Percentiles rank a stretch among this genome's conserved stretches.
phyloP scores from a whole-genome alignment of 208 protist species.

The Trypanosoma cruzi region DNA sequence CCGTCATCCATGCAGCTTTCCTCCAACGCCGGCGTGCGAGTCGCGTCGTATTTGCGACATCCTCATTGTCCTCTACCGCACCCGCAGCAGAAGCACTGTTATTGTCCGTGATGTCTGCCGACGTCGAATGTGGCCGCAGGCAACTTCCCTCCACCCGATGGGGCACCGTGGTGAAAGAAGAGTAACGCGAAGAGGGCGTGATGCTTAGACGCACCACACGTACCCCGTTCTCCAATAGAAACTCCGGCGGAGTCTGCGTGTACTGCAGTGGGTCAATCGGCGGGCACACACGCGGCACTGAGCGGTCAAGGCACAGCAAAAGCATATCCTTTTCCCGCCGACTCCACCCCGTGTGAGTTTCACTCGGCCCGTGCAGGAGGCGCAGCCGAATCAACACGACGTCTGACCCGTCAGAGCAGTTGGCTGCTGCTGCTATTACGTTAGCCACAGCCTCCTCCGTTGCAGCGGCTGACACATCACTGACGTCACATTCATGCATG shows the following conservation, averaged over 20 bases:
- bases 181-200: constrained; percentile 3
- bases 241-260: constrained; percentile 16
- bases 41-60: neutral
- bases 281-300: constrained; percentile 66
- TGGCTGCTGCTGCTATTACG: constrained; percentile 25
- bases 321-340: constrained; percentile 43
- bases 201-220: constrained; percentile 5
- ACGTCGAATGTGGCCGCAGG: neutral
- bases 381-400: constrained; percentile 7
- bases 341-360: constrained; percentile 3
- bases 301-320: constrained; percentile 72
- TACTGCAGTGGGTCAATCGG: constrained; percentile 72
- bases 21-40: constrained; percentile 43
- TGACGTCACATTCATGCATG: constrained; percentile 19
- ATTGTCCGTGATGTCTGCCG: constrained; percentile 21
- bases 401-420: neutral
- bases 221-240: neutral
- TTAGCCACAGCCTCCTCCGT: constrained; percentile 19
- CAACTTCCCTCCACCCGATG: constrained; percentile 20
- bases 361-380: neutral
- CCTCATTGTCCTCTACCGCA: constrained; percentile 15
- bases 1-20: constrained; percentile 57
- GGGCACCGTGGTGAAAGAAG: constrained; percentile 7
- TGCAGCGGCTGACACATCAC: constrained; percentile 5
- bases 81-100: constrained; percentile 31